Evolutionary conservation across 1,284 basidiomycete genomes (phyloP), one percentile per base, ranked within the genome.

Genomic region (Acaromyces ingoldii): DNA sequence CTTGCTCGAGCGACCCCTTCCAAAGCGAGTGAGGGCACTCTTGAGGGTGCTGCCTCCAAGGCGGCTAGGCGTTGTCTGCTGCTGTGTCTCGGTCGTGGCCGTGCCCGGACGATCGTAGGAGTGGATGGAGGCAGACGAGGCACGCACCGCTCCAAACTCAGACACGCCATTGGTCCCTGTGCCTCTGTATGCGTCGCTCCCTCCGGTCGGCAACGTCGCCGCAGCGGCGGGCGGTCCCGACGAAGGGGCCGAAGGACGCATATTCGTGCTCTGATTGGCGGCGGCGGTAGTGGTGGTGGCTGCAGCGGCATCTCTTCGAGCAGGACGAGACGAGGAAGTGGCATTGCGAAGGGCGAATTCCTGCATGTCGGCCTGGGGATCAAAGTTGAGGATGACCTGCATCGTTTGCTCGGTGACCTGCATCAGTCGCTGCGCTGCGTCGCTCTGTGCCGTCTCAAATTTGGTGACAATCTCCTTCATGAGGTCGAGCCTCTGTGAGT

Each of bases 381-480:
- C 63, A 44, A 72, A 70, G 21, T 49, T 49, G 30, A 70, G 59
- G 19, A 58, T 63, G 13, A 62, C 59, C 42, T 69, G 64, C 49
- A 66, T 62, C 33, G 72, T 66, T 51, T 65, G 57, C 46, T 70
- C 64, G n/a, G 70, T 63, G 39, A 57, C 55, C 33, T 54, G 52
- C 62, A 69, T 67, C 45, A 62, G 46, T 15, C 58, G 49, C 49
- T 63, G 63, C 9, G 70, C 70, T 22, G 66, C 54, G 25, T 74
- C 71, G 42, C 60, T 58, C 45, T 68, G 59, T 2, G 62, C 71
- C 17, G 63, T 67, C 38, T 69, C 62, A 46, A 70, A 65, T 36
- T 66, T 62, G 51, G 61, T 57, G 11, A 70, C 64, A 11, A 60
- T 49, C 58, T 72, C 70, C 31, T 67, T 66, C 51, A 75, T 55